Evolutionary conservation across 148 eudicot species (phyloP).

Genomic region (Nepenthes mirabilis): DNA sequence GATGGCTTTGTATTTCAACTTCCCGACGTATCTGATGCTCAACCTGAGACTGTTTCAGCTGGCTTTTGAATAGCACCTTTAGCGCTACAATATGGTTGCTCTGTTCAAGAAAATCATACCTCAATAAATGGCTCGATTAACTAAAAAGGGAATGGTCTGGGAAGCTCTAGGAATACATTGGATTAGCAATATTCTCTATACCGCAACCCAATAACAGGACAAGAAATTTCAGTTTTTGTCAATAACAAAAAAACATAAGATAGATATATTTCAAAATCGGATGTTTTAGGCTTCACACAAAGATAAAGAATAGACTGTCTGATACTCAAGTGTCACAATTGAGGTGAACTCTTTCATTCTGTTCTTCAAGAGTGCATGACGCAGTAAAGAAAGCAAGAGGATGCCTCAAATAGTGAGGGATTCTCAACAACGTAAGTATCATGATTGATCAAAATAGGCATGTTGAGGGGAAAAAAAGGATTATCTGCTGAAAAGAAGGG

Average conservation of each 20-base stretch:
- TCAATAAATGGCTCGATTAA: neutral
- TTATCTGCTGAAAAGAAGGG: neutral
- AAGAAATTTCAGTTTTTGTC: neutral
- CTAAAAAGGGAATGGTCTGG: neutral
- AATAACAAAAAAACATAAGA: no score
- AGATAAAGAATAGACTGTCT: no score
- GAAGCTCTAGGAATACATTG: neutral
- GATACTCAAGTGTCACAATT: no score
- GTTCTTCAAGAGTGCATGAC: no score
- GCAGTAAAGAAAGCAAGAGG: no score
- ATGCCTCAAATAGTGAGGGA: no score
- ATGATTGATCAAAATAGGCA: neutral
- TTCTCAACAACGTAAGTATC: no score
- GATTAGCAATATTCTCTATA: no score
- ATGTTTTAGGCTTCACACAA: no score
- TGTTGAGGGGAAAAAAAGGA: neutral
- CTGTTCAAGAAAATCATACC: conserved; percentile 25
- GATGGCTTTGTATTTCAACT: conserved; percentile 98
- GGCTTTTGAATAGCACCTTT: conserved; percentile 85
- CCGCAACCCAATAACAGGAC: no score
- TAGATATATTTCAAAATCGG: no score
- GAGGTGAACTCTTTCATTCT: no score
- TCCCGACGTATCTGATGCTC: conserved; percentile 98
- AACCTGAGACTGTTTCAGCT: conserved; percentile 89
- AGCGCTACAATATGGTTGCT: conserved; percentile 91